phyloP scores from a whole-genome alignment of 2,329 filamentous ascomycete species.

The Fusarium oligoseptatum region DNA sequence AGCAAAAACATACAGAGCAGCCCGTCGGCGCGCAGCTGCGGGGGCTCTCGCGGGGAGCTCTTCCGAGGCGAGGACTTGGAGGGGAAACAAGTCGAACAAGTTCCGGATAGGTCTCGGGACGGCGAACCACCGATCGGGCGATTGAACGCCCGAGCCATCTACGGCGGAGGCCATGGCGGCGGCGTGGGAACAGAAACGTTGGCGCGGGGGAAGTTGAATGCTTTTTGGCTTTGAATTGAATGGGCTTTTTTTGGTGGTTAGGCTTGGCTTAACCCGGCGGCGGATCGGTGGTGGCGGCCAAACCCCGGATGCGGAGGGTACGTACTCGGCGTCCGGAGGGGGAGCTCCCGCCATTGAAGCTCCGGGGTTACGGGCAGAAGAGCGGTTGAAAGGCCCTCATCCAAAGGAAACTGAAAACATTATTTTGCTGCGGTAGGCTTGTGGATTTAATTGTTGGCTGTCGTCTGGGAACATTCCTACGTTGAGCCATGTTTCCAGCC shows the following conservation, averaged over 20 bases:
- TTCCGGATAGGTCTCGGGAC: constrained; percentile 82
- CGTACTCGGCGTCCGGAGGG: constrained; percentile 20
- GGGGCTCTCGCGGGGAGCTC: constrained; percentile 74
- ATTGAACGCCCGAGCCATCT: constrained; percentile 19
- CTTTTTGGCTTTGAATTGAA: neutral
- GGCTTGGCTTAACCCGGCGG: constrained; percentile 18
- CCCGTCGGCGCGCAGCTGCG: constrained; percentile 56
- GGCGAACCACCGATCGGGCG: constrained; percentile 59
- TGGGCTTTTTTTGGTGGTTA: constrained; percentile 15
- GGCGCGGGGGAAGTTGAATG: neutral
- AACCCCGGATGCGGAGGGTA: constrained; percentile 38
- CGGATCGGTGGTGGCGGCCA: constrained; percentile 37
- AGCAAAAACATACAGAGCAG: constrained; percentile 83
- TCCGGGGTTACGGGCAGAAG: neutral
- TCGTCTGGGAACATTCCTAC: neutral
- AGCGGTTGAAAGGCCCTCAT: neutral
- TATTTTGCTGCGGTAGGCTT: neutral
- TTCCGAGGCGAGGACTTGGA: constrained; percentile 81
- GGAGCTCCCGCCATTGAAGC: neutral
- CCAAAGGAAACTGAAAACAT: neutral
- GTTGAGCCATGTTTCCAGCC: neutral
- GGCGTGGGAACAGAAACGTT: neutral
- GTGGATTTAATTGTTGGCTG: neutral
- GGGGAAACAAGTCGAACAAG: constrained; percentile 87
- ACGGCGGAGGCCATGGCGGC: constrained; percentile 34